Evolutionary conservation across 23 red algal genomes (phyloP), one percentile per base, ranked within the genome.

Genomic region (Cyanidium caldarium): DNA sequence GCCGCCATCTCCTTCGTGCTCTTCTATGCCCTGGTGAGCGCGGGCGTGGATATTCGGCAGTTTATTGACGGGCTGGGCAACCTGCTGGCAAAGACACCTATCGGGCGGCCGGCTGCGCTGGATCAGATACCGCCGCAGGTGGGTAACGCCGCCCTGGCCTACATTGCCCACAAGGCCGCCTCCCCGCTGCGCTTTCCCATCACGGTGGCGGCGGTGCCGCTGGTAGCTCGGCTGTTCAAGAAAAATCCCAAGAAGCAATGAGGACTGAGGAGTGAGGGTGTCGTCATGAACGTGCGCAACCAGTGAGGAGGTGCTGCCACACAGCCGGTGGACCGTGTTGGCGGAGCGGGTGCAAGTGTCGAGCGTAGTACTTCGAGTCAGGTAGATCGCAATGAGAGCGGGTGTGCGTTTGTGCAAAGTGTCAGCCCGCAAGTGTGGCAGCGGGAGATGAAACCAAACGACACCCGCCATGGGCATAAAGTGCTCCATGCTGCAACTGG

Each of bases 101-200:
- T 95, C 20, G 89, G 89, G 1, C 46, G 89, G 72, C 89, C 89
- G 17, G 78, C 89, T 20, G 74, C 70, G 34, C 33, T 95, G 31
- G 89, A 87, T 72, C 81, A 70, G 38, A 35, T 95, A 14, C 51
- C 70, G 15, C 82, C 84, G 34, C 44, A 75, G 38, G 46, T 82
- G 35, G 72, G 83, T 38, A 74, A 82, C 3, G 57, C 72, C 43
- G 83, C 89, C 30, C 46, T 95, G 5, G 89, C 89, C 2, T 95
- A 95, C 58, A 68, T 95, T 36, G 79, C 84, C 33, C 89, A 95
- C 79, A 86, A 87, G 42, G 83, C 71, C 26, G 77, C 75, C 35
- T 81, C 75, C 42, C 89, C 89, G 14, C 57, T 87, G 29, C 76
- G 89, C 41, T 86, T 95, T 68, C 89, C 89, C 67, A 73, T 87